phyloP scores from a whole-genome alignment of 352 stramenopile species.

The Hyaloperonospora arabidopsidis region DNA sequence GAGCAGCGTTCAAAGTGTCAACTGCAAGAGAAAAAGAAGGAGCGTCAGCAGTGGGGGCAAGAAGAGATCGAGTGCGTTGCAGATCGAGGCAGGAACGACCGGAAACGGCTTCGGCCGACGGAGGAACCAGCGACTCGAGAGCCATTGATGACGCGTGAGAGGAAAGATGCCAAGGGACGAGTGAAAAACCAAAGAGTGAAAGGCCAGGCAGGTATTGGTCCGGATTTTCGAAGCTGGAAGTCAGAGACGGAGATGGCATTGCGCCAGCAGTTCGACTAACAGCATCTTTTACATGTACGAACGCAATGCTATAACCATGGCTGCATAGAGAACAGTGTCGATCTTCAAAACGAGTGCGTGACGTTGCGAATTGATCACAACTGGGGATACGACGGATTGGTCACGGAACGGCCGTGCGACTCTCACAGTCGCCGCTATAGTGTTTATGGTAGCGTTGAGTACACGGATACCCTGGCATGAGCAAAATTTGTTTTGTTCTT shows the following conservation, averaged over 20 bases:
- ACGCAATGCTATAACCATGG: no score
- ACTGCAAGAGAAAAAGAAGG: conserved; percentile 13
- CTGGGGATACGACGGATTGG: no score
- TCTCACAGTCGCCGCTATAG: no score
- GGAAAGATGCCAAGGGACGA: conserved; percentile 54
- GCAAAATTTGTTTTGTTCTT: conserved; percentile 22
- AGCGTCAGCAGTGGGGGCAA: conserved; percentile 6
- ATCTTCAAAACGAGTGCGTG: no score
- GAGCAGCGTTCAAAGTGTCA: conserved; percentile 16
- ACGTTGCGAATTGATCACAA: no score
- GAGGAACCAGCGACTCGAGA: not conserved
- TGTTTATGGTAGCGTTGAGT: not conserved
- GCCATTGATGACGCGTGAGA: conserved; percentile 22
- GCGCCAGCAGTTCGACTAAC: conserved; percentile 69
- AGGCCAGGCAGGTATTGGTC: conserved; percentile 70
- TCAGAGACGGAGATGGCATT: conserved; percentile 74
- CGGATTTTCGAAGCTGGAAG: conserved; percentile 68
- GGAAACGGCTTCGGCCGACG: conserved; percentile 14
- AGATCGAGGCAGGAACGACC: conserved; percentile 5
- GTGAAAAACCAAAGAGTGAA: conserved; percentile 64
- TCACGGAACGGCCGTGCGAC: no score
- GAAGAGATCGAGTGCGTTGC: not conserved
- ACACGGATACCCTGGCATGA: not conserved
- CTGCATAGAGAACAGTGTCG: no score
- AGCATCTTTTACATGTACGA: not conserved